Evolutionary conservation across 2,329 filamentous ascomycete species (phyloP), one percentile per base, ranked within the genome.

Genomic region (Exophiala phaeomuriformis): DNA sequence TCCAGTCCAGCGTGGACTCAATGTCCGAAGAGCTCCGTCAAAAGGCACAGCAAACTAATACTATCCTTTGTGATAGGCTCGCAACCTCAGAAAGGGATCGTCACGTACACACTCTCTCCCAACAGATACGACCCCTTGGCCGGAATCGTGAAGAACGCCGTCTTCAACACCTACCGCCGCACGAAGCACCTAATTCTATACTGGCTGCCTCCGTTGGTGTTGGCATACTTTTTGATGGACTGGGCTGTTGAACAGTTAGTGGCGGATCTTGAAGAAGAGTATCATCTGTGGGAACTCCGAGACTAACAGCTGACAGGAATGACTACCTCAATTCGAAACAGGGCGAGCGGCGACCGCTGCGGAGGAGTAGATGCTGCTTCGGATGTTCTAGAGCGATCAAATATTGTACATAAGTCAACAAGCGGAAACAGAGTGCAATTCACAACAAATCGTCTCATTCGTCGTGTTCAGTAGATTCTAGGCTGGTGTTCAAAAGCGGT

Each of bases 101-200:
- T 77, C 52, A 76, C 77, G 66, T 97, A 94, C 75, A 80, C 84
- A 63, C 69, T 98, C 64, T 85, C 88, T 64, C 75, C 86, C 63
- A 97, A 98, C 81, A 85, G 87, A 70, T 91, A 95, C 77, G 84
- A 87, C 67, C 87, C 90, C 60, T 79, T 95, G 63, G 89, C 89
- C 61, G 88, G 88, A 66, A 77, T 85, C 56, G 72, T 79, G 61
- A 76, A 91, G 72, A 86, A 85, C 63, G 91, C 90, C 67, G 75
- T 97, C 77, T 97, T 97, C 85, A 98, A 98, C 82, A 85, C 83
- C 65, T 94, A 86, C 81, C 85, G 93, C 72, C 84, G 93, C 67
- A 87, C 86, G 75, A 84, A 83, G 71, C 73, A 79, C 64, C 93
- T 97, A 79, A 83, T 95, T 64, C 83, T 97, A 64, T 98, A 90